Percentiles rank a stretch among this genome's conserved stretches.
Conservation (phyloP, 495 filamentous ascomycete species). For the Tuber calosporum region DNA sequence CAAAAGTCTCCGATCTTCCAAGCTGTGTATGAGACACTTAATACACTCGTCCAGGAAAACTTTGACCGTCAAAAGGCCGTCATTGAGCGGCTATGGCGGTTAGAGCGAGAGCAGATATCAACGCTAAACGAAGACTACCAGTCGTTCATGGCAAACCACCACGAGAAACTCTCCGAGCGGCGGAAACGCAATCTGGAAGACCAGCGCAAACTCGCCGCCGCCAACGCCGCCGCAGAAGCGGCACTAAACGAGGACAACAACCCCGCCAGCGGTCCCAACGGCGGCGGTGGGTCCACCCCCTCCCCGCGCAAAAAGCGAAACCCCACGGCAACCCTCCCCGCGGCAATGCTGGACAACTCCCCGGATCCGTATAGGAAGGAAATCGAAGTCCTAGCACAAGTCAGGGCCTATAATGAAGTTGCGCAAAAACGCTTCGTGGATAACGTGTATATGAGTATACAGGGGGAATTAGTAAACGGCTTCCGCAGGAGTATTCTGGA, state of each 20-base stretch:
- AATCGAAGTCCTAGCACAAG: constrained; percentile 30
- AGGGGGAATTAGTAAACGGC: constrained; percentile 21
- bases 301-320: constrained; percentile 23
- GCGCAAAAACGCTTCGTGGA: constrained; percentile 39
- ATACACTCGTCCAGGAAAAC: constrained; percentile 13
- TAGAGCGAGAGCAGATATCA: constrained; percentile 32
- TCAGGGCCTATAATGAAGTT: constrained; percentile 35
- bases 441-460: constrained; percentile 38
- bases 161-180: constrained; percentile 11
- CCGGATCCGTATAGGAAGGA: constrained; percentile 33
- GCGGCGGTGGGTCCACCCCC: neutral
- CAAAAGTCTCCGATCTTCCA: constrained; percentile 27
- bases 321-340: neutral
- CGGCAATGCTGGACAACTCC: constrained; percentile 7
- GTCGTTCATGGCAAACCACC: constrained; percentile 23
- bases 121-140: constrained; percentile 36
- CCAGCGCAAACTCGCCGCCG: constrained; percentile 8
- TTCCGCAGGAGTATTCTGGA: constrained; percentile 19
- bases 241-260: constrained; percentile 4
- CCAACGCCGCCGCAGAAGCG: neutral
- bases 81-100: constrained; percentile 16
- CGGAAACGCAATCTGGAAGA: constrained; percentile 33
- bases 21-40: constrained; percentile 21
- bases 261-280: neutral
- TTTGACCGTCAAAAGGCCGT: constrained; percentile 16